Base-by-base conservation (phyloP, 768 basidiomycete genomes). In the Collybia sordida region DNA sequence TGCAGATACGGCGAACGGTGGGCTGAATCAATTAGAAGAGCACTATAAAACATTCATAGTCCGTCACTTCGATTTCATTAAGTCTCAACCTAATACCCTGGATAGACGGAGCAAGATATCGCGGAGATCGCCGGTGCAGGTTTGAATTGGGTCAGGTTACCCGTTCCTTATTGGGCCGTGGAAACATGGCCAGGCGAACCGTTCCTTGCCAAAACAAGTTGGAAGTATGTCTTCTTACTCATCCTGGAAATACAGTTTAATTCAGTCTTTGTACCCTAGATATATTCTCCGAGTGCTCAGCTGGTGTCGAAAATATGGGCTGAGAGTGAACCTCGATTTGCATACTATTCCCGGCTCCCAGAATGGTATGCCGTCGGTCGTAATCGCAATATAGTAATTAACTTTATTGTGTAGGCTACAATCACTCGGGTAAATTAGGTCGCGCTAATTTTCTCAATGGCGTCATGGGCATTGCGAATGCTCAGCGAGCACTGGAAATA, bases 51-150 rank as follows among this genome's bases (percentile, higher is more conserved):
- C 88, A 2, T 95, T 93, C 64, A 83, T 94, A 55, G 87, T 90
- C 63, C 58, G 87, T 74, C 6, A 24, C 38, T 5, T 40, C 57
- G 18, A 19, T 28, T 43, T 18, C 28, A 22, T 36, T 34, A 41
- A 36, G 31, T 12, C 18, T 51, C 34, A 15, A 25, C 9, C 36
- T 47, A 11, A 49, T 31, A 28, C 6, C 45, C 42, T 42, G 38
- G 15, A 36, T 53, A 93, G 90, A 94, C 93, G 42, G 93, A 96
- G 65, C 72, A 89, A 69, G 93, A 96, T 70, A 84, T 95, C 53
- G 93, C 93, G 31, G 75, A 86, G 62, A 95, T 97, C 52, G 91
- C 93, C 39, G 88, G 82, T 12, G 93, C 91, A 17, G 94, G 93
- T 11, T 69, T 96, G 49, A 93, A 91, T 69, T 95, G 88, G 85